phyloP scores from a whole-genome alignment of 1,139 yeast genomes.

The Starmera stellimalicola region DNA sequence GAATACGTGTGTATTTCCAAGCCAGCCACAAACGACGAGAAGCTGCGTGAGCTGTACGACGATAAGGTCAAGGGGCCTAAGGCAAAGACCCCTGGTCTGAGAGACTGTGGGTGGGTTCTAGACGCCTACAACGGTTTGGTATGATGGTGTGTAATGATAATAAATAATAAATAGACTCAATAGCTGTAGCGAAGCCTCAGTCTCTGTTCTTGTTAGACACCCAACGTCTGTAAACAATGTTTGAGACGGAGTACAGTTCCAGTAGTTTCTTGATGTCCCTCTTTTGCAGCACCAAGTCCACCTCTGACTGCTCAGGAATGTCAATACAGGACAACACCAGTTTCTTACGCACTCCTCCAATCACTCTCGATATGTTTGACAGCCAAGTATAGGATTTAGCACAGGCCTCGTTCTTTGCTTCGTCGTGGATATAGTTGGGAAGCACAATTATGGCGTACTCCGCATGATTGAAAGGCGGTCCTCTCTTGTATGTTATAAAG shows the following conservation, averaged over 20 bases:
- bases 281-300: conserved; percentile 18
- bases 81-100: conserved; percentile 41
- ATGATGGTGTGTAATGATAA: conserved; percentile 8
- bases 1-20: conserved; percentile 71
- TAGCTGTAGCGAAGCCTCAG: conserved; percentile 19
- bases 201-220: conserved; percentile 76
- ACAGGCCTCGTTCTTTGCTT: conserved; percentile 14
- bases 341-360: conserved; percentile 80
- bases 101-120: conserved; percentile 75
- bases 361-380: conserved; percentile 66
- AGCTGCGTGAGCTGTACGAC: conserved; percentile 32
- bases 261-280: conserved; percentile 28
- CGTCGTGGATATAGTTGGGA: conserved; percentile 26
- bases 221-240: conserved; percentile 72
- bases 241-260: conserved; percentile 40
- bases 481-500: conserved; percentile 69
- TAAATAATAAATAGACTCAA: not conserved
- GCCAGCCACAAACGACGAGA: conserved; percentile 42
- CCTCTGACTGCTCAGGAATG: conserved; percentile 30
- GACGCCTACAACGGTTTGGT: conserved; percentile 40
- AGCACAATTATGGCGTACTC: conserved; percentile 61
- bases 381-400: conserved; percentile 50
- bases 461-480: conserved; percentile 95
- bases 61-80: conserved; percentile 41
- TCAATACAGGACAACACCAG: conserved; percentile 62